Percentiles rank a stretch among this genome's conserved stretches.
Conservation (phyloP, 1,139 yeast species). For the Scheffersomyces parashehatae region DNA sequence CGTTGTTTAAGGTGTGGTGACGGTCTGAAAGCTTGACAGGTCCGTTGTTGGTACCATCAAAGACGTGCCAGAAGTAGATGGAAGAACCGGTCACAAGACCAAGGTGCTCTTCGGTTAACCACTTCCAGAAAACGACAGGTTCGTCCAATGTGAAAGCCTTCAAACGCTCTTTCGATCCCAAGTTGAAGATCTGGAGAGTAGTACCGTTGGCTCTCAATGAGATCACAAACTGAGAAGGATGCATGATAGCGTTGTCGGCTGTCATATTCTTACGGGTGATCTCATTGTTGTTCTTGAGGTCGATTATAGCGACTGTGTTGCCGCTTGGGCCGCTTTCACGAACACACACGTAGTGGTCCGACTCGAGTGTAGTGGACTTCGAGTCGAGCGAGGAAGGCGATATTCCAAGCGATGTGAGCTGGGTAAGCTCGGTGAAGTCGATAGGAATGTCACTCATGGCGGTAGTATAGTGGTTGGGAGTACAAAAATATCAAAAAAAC, state of each 20-base stretch:
- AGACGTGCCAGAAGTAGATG: slow-evolving; percentile 79
- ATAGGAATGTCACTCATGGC: slow-evolving; percentile 69
- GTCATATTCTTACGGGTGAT: slow-evolving; percentile 87
- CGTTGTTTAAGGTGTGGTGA: slow-evolving; percentile 74
- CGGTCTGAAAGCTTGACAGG: slow-evolving; percentile 82
- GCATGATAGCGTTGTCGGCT: slow-evolving; percentile 98
- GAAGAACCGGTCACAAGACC: slow-evolving; percentile 84
- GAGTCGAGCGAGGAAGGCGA: slow-evolving; percentile 84
- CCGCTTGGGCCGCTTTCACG: slow-evolving; percentile 78
- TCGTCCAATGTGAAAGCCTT: slow-evolving; percentile 85
- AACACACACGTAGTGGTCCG: slow-evolving; percentile 86
- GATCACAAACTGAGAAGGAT: slow-evolving; percentile 83
- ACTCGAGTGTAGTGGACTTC: slow-evolving; percentile 90
- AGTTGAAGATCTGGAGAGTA: slow-evolving; percentile 89
- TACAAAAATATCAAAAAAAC: not conserved
- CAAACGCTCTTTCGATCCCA: slow-evolving; percentile 83
- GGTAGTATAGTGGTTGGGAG: slow-evolving; percentile 24
- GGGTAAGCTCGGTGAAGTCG: slow-evolving; percentile 93
- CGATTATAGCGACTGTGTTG: slow-evolving; percentile 90
- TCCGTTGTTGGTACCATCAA: slow-evolving; percentile 75
- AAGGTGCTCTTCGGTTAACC: slow-evolving; percentile 73
- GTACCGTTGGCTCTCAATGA: slow-evolving; percentile 96
- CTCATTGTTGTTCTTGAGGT: slow-evolving; percentile 73
- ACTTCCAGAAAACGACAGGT: slow-evolving; percentile 94
- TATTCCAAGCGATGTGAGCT: slow-evolving; percentile 81